Percentiles rank a stretch among this genome's conserved stretches.
phyloP scores from a whole-genome alignment of 768 basidiomycete genomes.

The Cystobasidium tubakii region DNA sequence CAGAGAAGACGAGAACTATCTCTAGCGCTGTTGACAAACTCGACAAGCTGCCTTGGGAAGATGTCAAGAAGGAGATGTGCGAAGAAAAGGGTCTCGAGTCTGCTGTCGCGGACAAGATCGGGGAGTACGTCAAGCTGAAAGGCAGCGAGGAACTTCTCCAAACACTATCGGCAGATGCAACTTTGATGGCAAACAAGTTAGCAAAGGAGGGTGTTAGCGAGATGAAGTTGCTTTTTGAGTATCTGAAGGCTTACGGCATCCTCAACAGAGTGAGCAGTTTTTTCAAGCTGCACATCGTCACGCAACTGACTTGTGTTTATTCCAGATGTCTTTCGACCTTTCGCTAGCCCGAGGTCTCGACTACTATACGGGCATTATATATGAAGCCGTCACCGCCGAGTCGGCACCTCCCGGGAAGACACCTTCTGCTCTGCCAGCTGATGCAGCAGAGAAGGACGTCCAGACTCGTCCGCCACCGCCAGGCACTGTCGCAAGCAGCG shows the following conservation, averaged over 20 bases:
- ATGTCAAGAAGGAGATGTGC: conserved; percentile 94
- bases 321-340: conserved; percentile 86
- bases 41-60: conserved; percentile 88
- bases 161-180: conserved; percentile 60
- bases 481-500: conserved; percentile 46
- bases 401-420: conserved; percentile 83
- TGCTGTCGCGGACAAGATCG: conserved; percentile 81
- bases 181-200: conserved; percentile 62
- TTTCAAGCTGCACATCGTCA: neutral
- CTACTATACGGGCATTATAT: conserved; percentile 98
- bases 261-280: conserved; percentile 61
- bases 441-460: conserved; percentile 46
- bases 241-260: conserved; percentile 73
- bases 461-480: conserved; percentile 26
- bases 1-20: conserved; percentile 80
- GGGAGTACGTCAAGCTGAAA: conserved; percentile 92
- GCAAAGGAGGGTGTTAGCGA: conserved; percentile 79
- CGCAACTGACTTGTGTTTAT: neutral
- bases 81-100: conserved; percentile 83
- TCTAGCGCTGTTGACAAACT: conserved; percentile 97
- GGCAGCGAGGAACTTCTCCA: conserved; percentile 74
- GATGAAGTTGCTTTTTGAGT: conserved; percentile 75
- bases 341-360: conserved; percentile 95
- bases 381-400: conserved; percentile 87
- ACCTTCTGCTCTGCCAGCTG: conserved; percentile 49